Conservation (phyloP, 2,329 filamentous ascomycete genomes). For the Lachnellula arida region DNA sequence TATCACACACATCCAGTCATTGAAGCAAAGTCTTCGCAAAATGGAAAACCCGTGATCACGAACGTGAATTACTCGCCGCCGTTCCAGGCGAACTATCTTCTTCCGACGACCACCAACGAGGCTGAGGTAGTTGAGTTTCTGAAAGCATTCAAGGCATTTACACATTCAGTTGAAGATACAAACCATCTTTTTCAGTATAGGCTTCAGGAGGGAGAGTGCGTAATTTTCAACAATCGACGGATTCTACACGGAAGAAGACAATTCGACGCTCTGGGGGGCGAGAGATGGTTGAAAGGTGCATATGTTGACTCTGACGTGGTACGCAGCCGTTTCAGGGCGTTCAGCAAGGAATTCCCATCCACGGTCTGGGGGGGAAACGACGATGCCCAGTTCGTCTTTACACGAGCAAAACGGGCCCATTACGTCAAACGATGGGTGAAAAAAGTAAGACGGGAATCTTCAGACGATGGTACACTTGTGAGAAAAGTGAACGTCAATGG, state of each 20-base stretch:
- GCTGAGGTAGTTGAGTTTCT: constrained; percentile 13
- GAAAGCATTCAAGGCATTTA: constrained; percentile 50
- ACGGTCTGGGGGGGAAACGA: neutral
- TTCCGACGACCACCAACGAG: constrained; percentile 8
- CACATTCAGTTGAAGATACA: constrained; percentile 51
- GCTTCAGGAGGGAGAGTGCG: constrained; percentile 77
- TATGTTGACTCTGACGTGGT: constrained; percentile 71
- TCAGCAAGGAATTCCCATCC: constrained; percentile 15
- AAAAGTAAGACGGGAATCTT: neutral
- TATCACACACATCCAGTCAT: constrained; percentile 53
- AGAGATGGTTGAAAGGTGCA: constrained; percentile 78
- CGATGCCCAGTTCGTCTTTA: neutral
- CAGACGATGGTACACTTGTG: no score
- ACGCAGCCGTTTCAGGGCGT: constrained; percentile 40
- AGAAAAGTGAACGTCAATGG: no score
- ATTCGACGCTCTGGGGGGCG: constrained; percentile 64
- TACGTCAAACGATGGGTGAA: neutral
- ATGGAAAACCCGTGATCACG: neutral
- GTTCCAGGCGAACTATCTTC: constrained; percentile 60
- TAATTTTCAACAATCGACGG: constrained; percentile 85
- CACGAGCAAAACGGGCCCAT: neutral
- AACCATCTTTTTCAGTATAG: constrained; percentile 63
- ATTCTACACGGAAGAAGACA: constrained; percentile 77
- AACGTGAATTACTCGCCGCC: constrained; percentile 70
- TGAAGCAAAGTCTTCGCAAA: constrained; percentile 25